A percentile compares a stretch with the other conserved stretches of the same genome.
Conservation (phyloP, 2,329 filamentous ascomycete genomes). For the Pseudocercospora cruenta region DNA sequence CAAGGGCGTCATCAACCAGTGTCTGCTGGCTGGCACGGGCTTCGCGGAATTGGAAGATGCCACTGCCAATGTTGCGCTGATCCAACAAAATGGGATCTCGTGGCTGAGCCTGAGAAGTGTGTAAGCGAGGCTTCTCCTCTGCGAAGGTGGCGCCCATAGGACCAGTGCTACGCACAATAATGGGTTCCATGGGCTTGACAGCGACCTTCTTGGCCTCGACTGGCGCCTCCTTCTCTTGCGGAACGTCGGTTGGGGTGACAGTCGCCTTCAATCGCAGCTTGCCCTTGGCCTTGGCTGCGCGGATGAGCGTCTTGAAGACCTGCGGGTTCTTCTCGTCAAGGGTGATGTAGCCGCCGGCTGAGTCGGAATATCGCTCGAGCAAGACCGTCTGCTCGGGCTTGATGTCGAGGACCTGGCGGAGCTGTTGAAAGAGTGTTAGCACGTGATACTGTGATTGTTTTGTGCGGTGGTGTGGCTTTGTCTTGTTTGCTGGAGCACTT, state of each 20-base stretch:
- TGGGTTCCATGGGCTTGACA: slow-evolving; percentile 26
- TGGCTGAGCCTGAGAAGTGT: slow-evolving; percentile 23
- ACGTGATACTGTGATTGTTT: slow-evolving; percentile 10
- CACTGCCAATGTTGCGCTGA: slow-evolving; percentile 38
- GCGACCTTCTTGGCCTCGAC: slow-evolving; percentile 23
- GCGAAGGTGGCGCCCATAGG: neutral
- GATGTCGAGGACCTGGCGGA: slow-evolving; percentile 70
- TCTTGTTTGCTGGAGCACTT: neutral
- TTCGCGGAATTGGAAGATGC: slow-evolving; percentile 45
- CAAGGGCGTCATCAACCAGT: slow-evolving; percentile 39
- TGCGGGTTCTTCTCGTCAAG: slow-evolving; percentile 76
- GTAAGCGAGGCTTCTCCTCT: slow-evolving; percentile 20
- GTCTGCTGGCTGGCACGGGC: slow-evolving; percentile 38
- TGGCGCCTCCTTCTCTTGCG: slow-evolving; percentile 24
- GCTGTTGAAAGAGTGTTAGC: slow-evolving; percentile 52
- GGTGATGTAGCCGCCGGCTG: slow-evolving; percentile 75
- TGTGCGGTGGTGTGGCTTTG: neutral
- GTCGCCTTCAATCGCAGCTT: slow-evolving; percentile 79
- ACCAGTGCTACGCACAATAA: slow-evolving; percentile 18
- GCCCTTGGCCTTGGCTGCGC: slow-evolving; percentile 95
- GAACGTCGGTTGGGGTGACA: slow-evolving; percentile 31
- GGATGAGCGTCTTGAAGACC: slow-evolving; percentile 95
- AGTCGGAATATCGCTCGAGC: slow-evolving; percentile 95
- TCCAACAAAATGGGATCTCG: slow-evolving; percentile 35
- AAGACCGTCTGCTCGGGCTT: slow-evolving; percentile 63